phyloP scores from a whole-genome alignment of 352 stramenopile species.

The Phytophthora ohioensis region DNA sequence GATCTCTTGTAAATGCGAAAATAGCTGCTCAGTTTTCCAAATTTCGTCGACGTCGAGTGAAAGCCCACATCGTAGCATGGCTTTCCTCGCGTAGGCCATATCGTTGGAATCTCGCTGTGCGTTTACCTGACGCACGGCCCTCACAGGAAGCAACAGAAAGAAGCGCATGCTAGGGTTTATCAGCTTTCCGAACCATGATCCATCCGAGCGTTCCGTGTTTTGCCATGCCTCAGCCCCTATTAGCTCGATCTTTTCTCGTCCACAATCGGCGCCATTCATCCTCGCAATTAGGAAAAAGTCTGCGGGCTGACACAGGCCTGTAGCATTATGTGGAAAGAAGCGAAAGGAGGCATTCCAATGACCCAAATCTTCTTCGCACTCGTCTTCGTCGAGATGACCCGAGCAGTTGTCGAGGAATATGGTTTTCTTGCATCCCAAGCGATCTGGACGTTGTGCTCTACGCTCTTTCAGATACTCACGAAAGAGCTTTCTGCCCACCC shows the following conservation, averaged over 20 bases:
- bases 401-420: slow-evolving; percentile 3
- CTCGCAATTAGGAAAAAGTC: not conserved
- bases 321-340: not conserved
- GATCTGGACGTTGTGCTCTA: not conserved
- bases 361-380: not conserved
- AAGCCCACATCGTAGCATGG: not conserved
- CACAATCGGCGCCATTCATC: not conserved
- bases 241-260: not conserved
- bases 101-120: not conserved
- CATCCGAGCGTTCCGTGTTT: not conserved
- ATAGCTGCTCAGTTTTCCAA: no score
- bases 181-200: not conserved
- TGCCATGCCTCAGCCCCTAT: not conserved
- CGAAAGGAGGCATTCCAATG: not conserved
- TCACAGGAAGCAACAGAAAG: not conserved
- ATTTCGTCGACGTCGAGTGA: not conserved
- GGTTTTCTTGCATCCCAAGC: not conserved
- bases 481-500: not conserved
- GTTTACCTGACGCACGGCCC: not conserved
- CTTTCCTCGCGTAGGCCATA: not conserved
- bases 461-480: not conserved
- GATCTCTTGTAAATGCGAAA: no score
- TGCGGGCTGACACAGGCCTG: not conserved
- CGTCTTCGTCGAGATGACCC: not conserved
- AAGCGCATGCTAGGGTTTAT: not conserved